A percentile compares a stretch with the other conserved stretches of the same genome.
Evolutionary conservation across 2,329 filamentous ascomycete species (phyloP).

Genomic region (Grosmannia serpens): DNA sequence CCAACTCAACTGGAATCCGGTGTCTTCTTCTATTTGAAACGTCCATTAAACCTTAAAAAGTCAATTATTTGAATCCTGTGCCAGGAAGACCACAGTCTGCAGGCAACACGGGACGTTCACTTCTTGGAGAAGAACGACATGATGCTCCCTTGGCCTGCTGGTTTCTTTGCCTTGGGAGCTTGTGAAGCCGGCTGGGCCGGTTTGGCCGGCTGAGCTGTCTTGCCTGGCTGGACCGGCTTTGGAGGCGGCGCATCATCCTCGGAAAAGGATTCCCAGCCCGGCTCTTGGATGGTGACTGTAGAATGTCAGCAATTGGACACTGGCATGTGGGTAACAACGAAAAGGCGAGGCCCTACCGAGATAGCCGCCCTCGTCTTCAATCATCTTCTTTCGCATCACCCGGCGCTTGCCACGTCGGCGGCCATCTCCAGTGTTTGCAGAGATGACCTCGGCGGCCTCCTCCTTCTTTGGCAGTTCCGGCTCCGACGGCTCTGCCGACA

Average conservation of each 20-base stretch:
- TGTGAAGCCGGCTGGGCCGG: slow-evolving; percentile 28
- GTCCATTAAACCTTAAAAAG: too few relatives aligned
- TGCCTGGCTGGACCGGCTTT: slow-evolving; percentile 29
- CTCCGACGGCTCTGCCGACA: slow-evolving; percentile 23
- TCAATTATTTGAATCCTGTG: too few relatives aligned
- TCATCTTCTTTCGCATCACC: slow-evolving; percentile 78
- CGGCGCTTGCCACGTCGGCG: slow-evolving; percentile 65
- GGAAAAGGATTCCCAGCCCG: slow-evolving; percentile 84
- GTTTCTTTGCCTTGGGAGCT: slow-evolving; percentile 41
- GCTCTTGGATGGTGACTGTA: slow-evolving; percentile 76
- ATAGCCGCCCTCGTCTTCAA: slow-evolving; percentile 82
- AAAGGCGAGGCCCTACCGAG: slow-evolving; percentile 47
- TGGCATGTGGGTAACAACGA: not conserved
- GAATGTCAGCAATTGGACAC: not conserved
- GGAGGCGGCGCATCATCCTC: slow-evolving; percentile 62
- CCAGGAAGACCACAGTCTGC: not conserved
- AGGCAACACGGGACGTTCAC: slow-evolving; percentile 18
- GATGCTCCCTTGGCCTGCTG: slow-evolving; percentile 61
- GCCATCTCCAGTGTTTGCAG: slow-evolving; percentile 38
- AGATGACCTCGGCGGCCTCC: slow-evolving; percentile 35
- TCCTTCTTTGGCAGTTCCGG: slow-evolving; percentile 25
- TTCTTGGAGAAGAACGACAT: slow-evolving; percentile 91
- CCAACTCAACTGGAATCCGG: too few relatives aligned
- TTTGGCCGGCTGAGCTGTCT: slow-evolving; percentile 26
- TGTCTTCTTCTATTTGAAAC: too few relatives aligned